Evolutionary conservation across 106 monocot species (phyloP), one percentile per base, ranked within the genome.

Genomic region (Dioscorea alata): DNA sequence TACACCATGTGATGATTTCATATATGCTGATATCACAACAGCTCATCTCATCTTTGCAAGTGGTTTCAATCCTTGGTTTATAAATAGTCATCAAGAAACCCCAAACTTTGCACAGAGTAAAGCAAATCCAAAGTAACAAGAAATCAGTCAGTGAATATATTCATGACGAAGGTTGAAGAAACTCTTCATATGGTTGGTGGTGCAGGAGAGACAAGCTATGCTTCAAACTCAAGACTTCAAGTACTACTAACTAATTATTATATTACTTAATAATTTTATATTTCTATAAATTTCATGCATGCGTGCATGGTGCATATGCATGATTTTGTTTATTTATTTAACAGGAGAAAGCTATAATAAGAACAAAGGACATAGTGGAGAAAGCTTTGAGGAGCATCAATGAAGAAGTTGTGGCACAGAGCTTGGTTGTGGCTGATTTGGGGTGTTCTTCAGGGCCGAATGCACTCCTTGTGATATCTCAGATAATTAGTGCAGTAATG

Each of bases 391-490:
- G 0, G 25, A 67, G 71, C 0, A 13, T 82, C 4, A 54, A 50
- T 28, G 20, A 12, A 23, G 56, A 34, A 0, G 14, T 66, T n/a
- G 50, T 51, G 7, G 63, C 52, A 1, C 25, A 76, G 52, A 82
- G 33, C 33, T 34, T 88, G 50, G 66, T 57, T 0, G 59, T 76
- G 0, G 84, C 66, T 0, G 88, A 88, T 68, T 20, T 88, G 21
- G 88, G 88, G 7, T 88, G 88, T 31, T 84, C 88, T 4, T 76
- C 79, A 0, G 84, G 90, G 2, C 82, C 90, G 2, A 90, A 83
- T 31, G 25, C 90, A 8, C 62, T 86, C 6, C 61, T 63, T 2
- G 75, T 73, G 6, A 62, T 81, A 1, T 72, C 77, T 3, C 21
- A 70, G 19, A 70, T 78, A 34, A 62, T 83, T 6, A 35, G 66